Percentiles rank a stretch among this genome's conserved stretches.
Evolutionary conservation across 192 early-diverging fungal genomes (phyloP).

Genomic region (Coemansia pectinata): DNA sequence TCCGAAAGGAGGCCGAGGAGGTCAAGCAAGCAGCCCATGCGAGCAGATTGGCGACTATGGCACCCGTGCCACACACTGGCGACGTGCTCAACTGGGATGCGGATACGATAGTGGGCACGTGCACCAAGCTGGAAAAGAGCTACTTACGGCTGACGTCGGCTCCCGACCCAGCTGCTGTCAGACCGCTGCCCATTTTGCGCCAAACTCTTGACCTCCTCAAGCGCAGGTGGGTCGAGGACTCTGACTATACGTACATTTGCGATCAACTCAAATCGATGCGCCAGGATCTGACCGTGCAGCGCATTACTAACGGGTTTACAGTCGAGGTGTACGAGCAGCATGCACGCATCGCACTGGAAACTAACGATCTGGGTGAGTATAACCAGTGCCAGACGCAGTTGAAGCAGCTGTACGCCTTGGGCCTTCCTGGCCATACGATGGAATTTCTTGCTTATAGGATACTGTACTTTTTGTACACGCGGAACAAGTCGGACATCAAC

Average conservation of each 20-base stretch:
- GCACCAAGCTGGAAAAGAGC: slow-evolving; percentile 81
- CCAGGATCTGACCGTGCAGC: slow-evolving; percentile 96
- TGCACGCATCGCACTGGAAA: slow-evolving; percentile 94
- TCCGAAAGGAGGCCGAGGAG: slow-evolving; percentile 39
- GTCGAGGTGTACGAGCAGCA: slow-evolving; percentile 94
- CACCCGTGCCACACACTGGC: slow-evolving; percentile 43
- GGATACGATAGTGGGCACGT: slow-evolving; percentile 88
- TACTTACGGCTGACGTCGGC: slow-evolving; percentile 93
- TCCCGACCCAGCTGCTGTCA: slow-evolving; percentile 91
- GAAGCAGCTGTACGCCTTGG: slow-evolving; percentile 78
- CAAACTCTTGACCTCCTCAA: slow-evolving; percentile 77
- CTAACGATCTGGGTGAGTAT: slow-evolving; percentile 95
- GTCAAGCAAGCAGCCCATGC: slow-evolving; percentile 33
- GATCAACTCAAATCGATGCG: slow-evolving; percentile 96
- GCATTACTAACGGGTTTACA: slow-evolving; percentile 91
- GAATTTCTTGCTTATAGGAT: slow-evolving; percentile 96
- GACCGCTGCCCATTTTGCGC: slow-evolving; percentile 77
- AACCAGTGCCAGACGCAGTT: slow-evolving; percentile 98
- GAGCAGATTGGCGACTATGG: slow-evolving; percentile 7
- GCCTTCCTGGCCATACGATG: slow-evolving; percentile 71
- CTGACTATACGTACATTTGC: slow-evolving; percentile 94
- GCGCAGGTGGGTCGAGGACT: slow-evolving; percentile 77
- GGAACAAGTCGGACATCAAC: slow-evolving; percentile 85
- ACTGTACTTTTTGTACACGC: slow-evolving; percentile 85
- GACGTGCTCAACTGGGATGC: slow-evolving; percentile 80